Percentiles rank a stretch among this genome's conserved stretches.
These are phyloP conservation scores for Hygrophila difformis DNA, from an alignment of 257 asterid species.

Conservation along the genomic window DNA sequence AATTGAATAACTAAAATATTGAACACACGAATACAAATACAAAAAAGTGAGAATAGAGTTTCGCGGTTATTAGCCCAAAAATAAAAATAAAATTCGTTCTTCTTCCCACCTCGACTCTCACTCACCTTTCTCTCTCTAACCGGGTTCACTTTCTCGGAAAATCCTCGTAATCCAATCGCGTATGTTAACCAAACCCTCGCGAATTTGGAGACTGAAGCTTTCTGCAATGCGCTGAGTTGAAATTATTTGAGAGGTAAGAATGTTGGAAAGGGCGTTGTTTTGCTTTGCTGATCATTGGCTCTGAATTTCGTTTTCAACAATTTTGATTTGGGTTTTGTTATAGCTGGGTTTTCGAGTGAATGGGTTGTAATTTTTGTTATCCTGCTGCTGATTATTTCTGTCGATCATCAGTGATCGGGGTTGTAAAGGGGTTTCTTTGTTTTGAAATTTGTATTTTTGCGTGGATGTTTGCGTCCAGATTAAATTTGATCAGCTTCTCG, in stretches of 20 bases:
- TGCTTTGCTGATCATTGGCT: background rate
- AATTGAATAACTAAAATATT: no score
- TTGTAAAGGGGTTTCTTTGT: no score
- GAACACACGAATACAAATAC: no score
- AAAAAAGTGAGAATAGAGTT: conserved; percentile 31
- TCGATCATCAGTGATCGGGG: no score
- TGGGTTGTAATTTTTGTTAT: no score
- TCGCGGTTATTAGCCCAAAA: conserved; percentile 46
- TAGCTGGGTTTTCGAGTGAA: no score
- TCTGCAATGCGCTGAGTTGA: conserved; percentile 31
- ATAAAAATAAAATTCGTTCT: conserved; percentile 20
- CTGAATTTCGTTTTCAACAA: background rate
- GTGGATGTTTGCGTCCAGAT: no score
- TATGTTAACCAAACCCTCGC: conserved; percentile 11
- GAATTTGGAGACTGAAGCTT: conserved; percentile 13
- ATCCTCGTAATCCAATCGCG: conserved; percentile 26
- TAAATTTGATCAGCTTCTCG: no score
- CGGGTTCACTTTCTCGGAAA: conserved; percentile 22
- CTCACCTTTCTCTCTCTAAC: conserved; percentile 27
- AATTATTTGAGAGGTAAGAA: conserved; percentile 24
- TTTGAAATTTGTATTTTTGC: no score
- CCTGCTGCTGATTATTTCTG: no score
- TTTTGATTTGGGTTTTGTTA: background rate
- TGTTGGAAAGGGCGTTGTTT: conserved; percentile 4
- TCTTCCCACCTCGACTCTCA: conserved; percentile 31